Evolutionary conservation across 2,329 filamentous ascomycete genomes (phyloP), one percentile per base, ranked within the genome.

Genomic region (Teratosphaeriaceae sp.): DNA sequence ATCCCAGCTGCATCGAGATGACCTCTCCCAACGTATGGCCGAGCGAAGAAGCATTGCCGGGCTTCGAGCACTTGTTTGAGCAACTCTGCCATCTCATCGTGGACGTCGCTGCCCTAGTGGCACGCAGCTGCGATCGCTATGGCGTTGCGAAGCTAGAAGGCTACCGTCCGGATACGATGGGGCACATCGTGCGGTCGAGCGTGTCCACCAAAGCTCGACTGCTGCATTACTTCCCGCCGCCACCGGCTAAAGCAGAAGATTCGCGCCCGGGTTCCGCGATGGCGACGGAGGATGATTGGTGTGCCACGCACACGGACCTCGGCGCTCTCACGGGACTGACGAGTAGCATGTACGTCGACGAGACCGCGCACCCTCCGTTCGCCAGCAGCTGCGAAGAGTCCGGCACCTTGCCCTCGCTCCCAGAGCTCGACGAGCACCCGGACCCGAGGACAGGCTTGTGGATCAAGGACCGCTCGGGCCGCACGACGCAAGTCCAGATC

Each of bases 281-380:
- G 40, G 45, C 48, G 2, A 48, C 67, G n/a, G 82, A 88, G 47
- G 89, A 96, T 64, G 86, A 94, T 67, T 98, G 92, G 92, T 98
- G 90, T 64, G 86, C 88, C 7, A 88, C 84, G 1, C 85, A 92
- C 62, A 72, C 92, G 44, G 90, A 97, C 64, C 88, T 96, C 57
- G 88, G 92, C 33, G 97, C 90, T 61, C 74, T 98, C 23, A 98
- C 92, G 0, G 90, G 89, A 12, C 74, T 98, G 24, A 98, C 92
- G 0, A 90, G 85, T 2, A 89, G 90, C 53, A 95, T 97, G 88
- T 97, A 94, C 64, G 76, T 97, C 49, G 88, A 97, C 59, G 90
- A 97, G 67, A 66, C 67, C 1, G 61, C 60, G 8, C 56, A 69
- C 21, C 47, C 60, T 5, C 64, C 67, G 41, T 43, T 16, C 47